Base-by-base conservation (phyloP, 2,329 filamentous ascomycete genomes). In the Ophiostoma piceae region DNA sequence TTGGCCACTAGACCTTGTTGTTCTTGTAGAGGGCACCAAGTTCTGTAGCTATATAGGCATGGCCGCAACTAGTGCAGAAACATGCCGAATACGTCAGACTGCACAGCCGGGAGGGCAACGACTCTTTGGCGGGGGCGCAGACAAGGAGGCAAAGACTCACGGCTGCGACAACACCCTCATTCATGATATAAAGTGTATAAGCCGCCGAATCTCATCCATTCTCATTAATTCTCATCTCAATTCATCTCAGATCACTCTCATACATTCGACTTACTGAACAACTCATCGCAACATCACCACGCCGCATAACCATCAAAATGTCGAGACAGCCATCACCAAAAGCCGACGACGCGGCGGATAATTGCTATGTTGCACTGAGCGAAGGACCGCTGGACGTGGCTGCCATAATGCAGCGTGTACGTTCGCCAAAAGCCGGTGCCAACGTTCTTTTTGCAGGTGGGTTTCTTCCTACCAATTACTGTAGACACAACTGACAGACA, bases 391-490 rank as follows among this genome's bases (percentile, higher is more conserved):
- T 95, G 71, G 82, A 88, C 75, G 79, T 84, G 26, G 80, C 83
- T 26, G 75, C 81, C 5, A 81, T 86, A 39, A 89, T 92, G 78
- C 82, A 88, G 74, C 84, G 82, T 66, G 91, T 95, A 29, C 88
- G 90, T 73, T 91, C 86, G 74, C 88, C 90, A 26, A 85, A 88
- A 75, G 90, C 91, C 12, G 91, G 91, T 6, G 91, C 91, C 14
- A 90, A 92, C 67, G 90, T 94, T 11, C 76, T 93, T 43, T 94
- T 94, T 77, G 88, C 89, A 71, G 91, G 90, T 66, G 35, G n/a
- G n/a, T n/a, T n/a, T n/a, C n/a, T n/a, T n/a, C n/a, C n/a, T n/a
- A n/a, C n/a, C n/a, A n/a, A n/a, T n/a, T n/a, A n/a, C n/a, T n/a
- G n/a, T n/a, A n/a, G n/a, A 57, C 8, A 73, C 12, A 8, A n/a